These are phyloP conservation scores for Gardenia jasminoides DNA, from an alignment of 257 asterid species.

Conservation along the genomic window DNA sequence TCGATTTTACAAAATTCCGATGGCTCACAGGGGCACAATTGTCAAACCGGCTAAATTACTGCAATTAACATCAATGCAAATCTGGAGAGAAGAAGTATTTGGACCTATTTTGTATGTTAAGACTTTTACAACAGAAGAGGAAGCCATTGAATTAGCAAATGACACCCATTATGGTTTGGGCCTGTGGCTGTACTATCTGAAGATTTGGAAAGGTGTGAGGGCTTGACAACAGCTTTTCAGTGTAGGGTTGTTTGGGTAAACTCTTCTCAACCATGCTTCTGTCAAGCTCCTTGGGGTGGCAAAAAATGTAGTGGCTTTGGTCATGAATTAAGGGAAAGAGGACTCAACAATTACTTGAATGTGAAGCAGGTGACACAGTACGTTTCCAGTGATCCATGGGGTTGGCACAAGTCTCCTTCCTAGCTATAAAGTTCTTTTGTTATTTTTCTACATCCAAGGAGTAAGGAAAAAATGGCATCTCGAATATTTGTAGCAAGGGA, in stretches of 20 bases:
- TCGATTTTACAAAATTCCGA: too few relatives aligned
- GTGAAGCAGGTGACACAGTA: slow-evolving; percentile 86
- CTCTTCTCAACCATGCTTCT: slow-evolving; percentile 94
- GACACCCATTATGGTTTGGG: slow-evolving; percentile 83
- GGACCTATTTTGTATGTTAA: slow-evolving; percentile 96
- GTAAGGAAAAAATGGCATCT: neutral
- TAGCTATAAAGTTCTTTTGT: slow-evolving; percentile 42
- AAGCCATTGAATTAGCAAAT: slow-evolving; percentile 88
- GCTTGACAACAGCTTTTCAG: slow-evolving; percentile 78
- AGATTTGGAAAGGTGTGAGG: slow-evolving; percentile 79
- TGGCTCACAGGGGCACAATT: too few relatives aligned
- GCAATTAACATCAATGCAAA: slow-evolving; percentile 91
- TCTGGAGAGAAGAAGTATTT: slow-evolving; percentile 95
- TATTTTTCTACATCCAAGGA: neutral
- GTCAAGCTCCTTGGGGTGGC: slow-evolving; percentile 99
- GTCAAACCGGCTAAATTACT: too few relatives aligned
- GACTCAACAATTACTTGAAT: slow-evolving; percentile 75
- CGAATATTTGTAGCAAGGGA: neutral
- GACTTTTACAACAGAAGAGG: slow-evolving; percentile 83
- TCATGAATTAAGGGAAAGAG: slow-evolving; percentile 97
- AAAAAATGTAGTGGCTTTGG: slow-evolving; percentile 95
- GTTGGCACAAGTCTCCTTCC: slow-evolving; percentile 81
- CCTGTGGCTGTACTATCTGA: slow-evolving; percentile 76
- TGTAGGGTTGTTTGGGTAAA: slow-evolving; percentile 82
- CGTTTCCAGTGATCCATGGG: slow-evolving; percentile 66